Conservation (phyloP, 345 rosid genomes). For the Populus euphratica region DNA sequence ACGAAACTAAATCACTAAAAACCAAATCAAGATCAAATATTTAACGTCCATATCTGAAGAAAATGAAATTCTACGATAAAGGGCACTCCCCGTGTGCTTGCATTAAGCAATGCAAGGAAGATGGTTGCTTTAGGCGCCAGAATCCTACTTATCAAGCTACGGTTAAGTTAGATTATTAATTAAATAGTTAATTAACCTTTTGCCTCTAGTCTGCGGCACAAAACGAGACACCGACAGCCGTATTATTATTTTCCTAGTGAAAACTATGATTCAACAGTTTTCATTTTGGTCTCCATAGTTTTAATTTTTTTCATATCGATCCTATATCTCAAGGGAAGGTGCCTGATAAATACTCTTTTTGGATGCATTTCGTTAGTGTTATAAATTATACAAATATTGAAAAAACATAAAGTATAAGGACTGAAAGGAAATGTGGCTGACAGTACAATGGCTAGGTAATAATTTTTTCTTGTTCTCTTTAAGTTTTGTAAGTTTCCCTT, state of each 20-base stretch:
- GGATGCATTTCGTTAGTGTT: too few relatives aligned
- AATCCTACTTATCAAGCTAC: background rate
- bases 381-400: too few relatives aligned
- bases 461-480: too few relatives aligned
- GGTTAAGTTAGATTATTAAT: background rate
- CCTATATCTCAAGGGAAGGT: background rate
- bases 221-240: background rate
- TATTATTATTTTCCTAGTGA: background rate
- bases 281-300: background rate
- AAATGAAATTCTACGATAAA: background rate
- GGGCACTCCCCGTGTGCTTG: background rate
- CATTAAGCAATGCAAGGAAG: background rate
- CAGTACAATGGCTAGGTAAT: background rate
- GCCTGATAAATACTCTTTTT: too few relatives aligned
- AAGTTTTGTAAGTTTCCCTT: background rate
- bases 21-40: background rate
- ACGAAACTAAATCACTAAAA: background rate
- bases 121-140: background rate
- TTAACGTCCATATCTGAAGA: background rate
- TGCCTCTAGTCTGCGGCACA: background rate
- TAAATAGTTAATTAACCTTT: too few relatives aligned
- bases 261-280: background rate
- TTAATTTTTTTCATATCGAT: background rate
- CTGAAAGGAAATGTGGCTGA: background rate
- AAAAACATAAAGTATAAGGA: background rate